Evolutionary conservation across 306 rosid genomes (phyloP).

Genomic region (Citrullus amarus): DNA sequence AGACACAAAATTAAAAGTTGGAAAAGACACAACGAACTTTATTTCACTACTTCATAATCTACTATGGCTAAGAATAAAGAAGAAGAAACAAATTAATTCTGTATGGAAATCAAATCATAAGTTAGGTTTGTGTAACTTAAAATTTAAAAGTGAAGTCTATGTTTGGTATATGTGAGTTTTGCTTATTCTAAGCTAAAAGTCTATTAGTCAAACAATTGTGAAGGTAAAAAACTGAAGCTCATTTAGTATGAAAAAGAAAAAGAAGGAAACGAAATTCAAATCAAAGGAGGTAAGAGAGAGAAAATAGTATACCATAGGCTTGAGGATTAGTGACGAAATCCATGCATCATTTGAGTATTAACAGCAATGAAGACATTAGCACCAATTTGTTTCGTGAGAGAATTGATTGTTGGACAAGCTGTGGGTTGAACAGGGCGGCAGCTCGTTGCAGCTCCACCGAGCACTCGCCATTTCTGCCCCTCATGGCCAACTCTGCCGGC

Average conservation of each 20-base stretch:
- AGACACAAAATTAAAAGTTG: too few species aligned
- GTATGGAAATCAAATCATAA: too few species aligned
- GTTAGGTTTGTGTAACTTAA: neutral
- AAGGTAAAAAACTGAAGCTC: neutral
- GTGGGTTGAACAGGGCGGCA: slow-evolving; percentile 49
- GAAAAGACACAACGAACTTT: too few species aligned
- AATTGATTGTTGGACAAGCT: slow-evolving; percentile 29
- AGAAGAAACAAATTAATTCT: too few species aligned
- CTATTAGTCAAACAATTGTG: too few species aligned
- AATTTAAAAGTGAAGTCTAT: neutral
- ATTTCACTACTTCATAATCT: too few species aligned
- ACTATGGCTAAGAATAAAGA: too few species aligned
- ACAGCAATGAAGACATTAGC: slow-evolving; percentile 38
- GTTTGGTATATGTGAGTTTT: too few species aligned
- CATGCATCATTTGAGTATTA: slow-evolving; percentile 28
- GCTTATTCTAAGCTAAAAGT: neutral
- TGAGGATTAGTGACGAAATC: slow-evolving; percentile 36
- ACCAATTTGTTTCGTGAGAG: slow-evolving; percentile 38
- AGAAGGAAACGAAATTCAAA: too few species aligned
- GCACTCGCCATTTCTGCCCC: slow-evolving; percentile 48
- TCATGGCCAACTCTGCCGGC: slow-evolving; percentile 66
- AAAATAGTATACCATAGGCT: slow-evolving; percentile 25
- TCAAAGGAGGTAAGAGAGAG: neutral
- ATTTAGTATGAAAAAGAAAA: too few species aligned
- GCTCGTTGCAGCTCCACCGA: slow-evolving; percentile 45